A percentile compares a stretch with the other conserved stretches of the same genome.
phyloP scores from a whole-genome alignment of 2,329 filamentous ascomycete species.

The Microthyrium microscopicum region DNA sequence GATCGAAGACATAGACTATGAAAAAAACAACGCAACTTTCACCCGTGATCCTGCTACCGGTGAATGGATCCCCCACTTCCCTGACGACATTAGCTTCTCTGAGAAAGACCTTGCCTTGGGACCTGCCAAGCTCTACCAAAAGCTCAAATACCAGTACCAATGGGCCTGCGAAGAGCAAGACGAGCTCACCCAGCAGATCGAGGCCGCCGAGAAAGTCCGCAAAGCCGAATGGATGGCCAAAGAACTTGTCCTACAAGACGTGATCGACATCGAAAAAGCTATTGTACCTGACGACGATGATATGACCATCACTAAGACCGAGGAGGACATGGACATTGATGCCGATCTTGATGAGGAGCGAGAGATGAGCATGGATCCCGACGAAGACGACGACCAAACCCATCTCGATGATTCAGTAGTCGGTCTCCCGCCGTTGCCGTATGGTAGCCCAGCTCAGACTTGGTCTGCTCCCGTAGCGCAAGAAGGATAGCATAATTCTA shows the following conservation, averaged over 20 bases:
- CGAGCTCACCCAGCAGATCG: constrained; percentile 45
- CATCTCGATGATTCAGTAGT: too few relatives aligned
- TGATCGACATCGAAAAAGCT: constrained; percentile 51
- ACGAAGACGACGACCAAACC: too few relatives aligned
- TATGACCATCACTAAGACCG: too few relatives aligned
- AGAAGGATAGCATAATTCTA: too few relatives aligned
- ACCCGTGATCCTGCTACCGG: constrained; percentile 37
- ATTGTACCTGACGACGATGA: too few relatives aligned
- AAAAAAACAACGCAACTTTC: constrained; percentile 41
- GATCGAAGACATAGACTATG: constrained; percentile 21
- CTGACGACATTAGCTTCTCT: constrained; percentile 43
- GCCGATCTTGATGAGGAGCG: too few relatives aligned
- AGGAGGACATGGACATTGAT: too few relatives aligned
- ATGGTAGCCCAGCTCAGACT: too few relatives aligned
- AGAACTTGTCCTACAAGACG: constrained; percentile 60
- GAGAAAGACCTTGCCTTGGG: constrained; percentile 47
- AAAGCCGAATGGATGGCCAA: constrained; percentile 65
- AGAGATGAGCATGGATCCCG: too few relatives aligned
- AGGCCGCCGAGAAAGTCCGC: constrained; percentile 47
- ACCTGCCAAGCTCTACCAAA: constrained; percentile 49
- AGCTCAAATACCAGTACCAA: constrained; percentile 46
- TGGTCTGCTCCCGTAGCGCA: too few relatives aligned
- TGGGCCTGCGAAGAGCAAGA: constrained; percentile 57
- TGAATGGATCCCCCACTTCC: constrained; percentile 34
- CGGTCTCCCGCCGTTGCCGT: too few relatives aligned